phyloP scores from a whole-genome alignment of 768 basidiomycete genomes.

The Cubamyces lactineus region DNA sequence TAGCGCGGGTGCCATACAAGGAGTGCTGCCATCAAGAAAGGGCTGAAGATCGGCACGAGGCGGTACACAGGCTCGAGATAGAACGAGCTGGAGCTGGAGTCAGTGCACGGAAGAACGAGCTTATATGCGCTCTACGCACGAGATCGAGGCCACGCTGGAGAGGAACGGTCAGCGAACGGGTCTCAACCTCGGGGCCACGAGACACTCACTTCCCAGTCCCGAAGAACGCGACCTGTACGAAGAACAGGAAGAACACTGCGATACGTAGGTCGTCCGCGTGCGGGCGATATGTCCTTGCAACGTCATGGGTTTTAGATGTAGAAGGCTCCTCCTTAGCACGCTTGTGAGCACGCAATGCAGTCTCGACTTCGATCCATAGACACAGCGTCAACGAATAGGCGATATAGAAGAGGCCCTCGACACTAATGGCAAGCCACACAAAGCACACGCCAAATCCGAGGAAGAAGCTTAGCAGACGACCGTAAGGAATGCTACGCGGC shows the following conservation, averaged over 20 bases:
- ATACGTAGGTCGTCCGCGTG: constrained; percentile 65
- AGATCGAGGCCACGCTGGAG: constrained; percentile 77
- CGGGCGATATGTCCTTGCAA: constrained; percentile 26
- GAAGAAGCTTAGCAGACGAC: constrained; percentile 64
- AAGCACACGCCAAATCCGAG: constrained; percentile 77
- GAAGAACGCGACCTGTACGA: constrained; percentile 86
- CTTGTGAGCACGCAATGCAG: constrained; percentile 29
- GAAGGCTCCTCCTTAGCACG: not conserved
- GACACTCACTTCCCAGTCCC: constrained; percentile 62
- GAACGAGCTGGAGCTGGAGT: constrained; percentile 56
- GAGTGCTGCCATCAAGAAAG: constrained; percentile 79
- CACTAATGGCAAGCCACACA: constrained; percentile 78
- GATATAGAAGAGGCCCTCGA: constrained; percentile 81
- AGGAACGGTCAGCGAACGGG: constrained; percentile 4
- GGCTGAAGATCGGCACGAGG: constrained; percentile 82
- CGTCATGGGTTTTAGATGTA: not conserved
- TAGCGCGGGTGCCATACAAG: constrained; percentile 47
- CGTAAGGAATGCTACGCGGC: constrained; percentile 39
- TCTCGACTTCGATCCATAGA: constrained; percentile 72
- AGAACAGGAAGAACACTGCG: constrained; percentile 82
- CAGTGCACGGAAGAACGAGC: not conserved
- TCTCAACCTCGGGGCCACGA: not conserved
- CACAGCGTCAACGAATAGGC: constrained; percentile 64
- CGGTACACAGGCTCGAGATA: constrained; percentile 89
- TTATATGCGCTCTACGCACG: constrained; percentile 47